Conservation (phyloP, 805 yeast genomes). For the Hanseniaspora thailandica region DNA sequence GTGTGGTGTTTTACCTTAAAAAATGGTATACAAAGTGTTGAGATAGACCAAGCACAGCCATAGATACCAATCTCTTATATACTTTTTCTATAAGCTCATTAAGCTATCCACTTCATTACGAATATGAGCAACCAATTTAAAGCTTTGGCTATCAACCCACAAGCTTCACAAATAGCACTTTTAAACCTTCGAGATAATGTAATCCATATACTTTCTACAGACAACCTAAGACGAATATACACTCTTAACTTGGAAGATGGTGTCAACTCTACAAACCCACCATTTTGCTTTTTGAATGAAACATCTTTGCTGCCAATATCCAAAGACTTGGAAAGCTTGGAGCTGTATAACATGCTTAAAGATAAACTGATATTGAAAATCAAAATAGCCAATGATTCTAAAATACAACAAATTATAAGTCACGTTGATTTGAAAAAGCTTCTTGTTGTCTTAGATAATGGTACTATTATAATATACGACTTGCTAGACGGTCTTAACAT, state of each 20-base stretch:
- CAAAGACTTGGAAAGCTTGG: not conserved
- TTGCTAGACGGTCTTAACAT: slow-evolving; percentile 12
- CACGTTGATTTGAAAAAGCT: slow-evolving; percentile 10
- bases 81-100: not conserved
- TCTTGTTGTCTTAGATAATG: slow-evolving; percentile 4
- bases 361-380: slow-evolving; percentile 11
- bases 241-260: not conserved
- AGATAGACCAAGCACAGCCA: not conserved
- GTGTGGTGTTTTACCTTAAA: too few species aligned
- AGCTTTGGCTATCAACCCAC: slow-evolving; percentile 10
- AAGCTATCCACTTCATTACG: not conserved
- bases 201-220: not conserved
- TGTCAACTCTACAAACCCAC: not conserved
- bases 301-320: slow-evolving; percentile 11
- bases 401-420: not conserved
- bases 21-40: too few species aligned
- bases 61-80: not conserved
- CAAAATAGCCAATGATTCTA: slow-evolving; percentile 2
- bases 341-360: slow-evolving; percentile 11
- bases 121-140: not conserved
- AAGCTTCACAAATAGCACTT: slow-evolving; percentile 5
- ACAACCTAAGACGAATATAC: slow-evolving; percentile 10
- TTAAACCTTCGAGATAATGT: not conserved
- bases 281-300: slow-evolving; percentile 8
- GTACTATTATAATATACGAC: slow-evolving; percentile 7